phyloP scores from a whole-genome alignment of 306 rosid genomes.

The Quercus agrifolia region DNA sequence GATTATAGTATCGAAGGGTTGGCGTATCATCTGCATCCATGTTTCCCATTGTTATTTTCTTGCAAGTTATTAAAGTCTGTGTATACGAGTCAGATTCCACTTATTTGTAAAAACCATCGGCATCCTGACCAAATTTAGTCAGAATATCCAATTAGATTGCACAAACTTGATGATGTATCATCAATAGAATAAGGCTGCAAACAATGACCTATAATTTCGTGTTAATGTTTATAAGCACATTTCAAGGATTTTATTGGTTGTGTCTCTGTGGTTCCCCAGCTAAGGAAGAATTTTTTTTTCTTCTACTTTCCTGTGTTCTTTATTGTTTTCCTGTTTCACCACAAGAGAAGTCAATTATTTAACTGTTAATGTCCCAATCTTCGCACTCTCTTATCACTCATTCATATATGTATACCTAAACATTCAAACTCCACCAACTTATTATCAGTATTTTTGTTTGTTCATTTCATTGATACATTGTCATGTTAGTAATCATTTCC shows the following conservation, averaged over 20 bases:
- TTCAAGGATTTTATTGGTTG: slow-evolving; percentile 40
- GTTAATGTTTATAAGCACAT: slow-evolving; percentile 32
- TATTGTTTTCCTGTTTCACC: slow-evolving; percentile 19
- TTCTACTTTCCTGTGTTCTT: background rate
- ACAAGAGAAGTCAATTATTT: slow-evolving; percentile 28
- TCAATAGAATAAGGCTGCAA: slow-evolving; percentile 21
- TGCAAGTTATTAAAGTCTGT: slow-evolving; percentile 18
- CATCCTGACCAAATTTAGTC: slow-evolving; percentile 30
- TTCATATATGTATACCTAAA: background rate
- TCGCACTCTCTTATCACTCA: slow-evolving; percentile 52
- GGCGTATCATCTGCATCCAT: slow-evolving; percentile 28
- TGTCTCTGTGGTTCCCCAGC: slow-evolving; percentile 13
- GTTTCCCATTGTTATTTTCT: slow-evolving; percentile 13
- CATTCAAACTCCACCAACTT: background rate
- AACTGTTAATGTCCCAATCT: slow-evolving; percentile 40
- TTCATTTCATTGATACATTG: background rate
- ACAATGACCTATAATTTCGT: slow-evolving; percentile 25
- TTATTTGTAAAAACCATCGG: slow-evolving; percentile 26
- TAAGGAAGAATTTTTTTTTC: background rate
- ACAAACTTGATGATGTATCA: slow-evolving; percentile 16
- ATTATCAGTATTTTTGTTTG: background rate
- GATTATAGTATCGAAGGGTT: slow-evolving; percentile 1
- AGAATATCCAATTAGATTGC: slow-evolving; percentile 18
- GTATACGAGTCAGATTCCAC: slow-evolving; percentile 76
- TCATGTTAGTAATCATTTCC: background rate